Evolutionary conservation across 306 rosid genomes (phyloP), one percentile per base, ranked within the genome.

Genomic region (Vicia faba): DNA sequence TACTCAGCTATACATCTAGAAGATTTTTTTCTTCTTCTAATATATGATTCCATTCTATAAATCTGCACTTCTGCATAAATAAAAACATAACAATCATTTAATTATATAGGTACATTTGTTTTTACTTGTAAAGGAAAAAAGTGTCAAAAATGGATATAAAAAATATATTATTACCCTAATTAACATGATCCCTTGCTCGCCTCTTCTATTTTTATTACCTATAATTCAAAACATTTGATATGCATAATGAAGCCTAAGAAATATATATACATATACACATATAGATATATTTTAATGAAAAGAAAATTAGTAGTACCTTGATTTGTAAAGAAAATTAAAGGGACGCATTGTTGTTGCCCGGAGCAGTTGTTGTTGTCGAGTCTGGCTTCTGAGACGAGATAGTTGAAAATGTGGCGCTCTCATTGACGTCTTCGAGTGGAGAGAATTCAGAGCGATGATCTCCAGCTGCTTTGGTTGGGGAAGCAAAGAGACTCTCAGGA

Each of bases 1-100:
- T 83, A 77, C 80, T 84, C 83, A 69, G 87, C 96, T 92, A 86
- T 86, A 89, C 96, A 89, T 86, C 96, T 82, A 79, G 87, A 76
- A 72, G 81, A 75, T 81, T 67, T 81, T 77, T 79, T 55, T 20
- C 25, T 54, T 50, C 26, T 64, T 81, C 87, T 80, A 79, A 75
- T 84, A 82, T 84, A 81, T 73, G 89, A 88, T 86, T 81, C 89
- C 89, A 89, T 86, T 81, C 91, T 90, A 91, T 87, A 89, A 78
- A 66, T 77, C 87, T 86, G 91, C 87, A 69, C 6, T 55, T 55
- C 61, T 55, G 61, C 31, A 36, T 16, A 65, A 25, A 66, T 50
- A 72, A 41, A 33, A 44, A 58, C 58, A 11, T 7, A 63, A 19
- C 25, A 62, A 16, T 44, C 61, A 33, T 13, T 50, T 18, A 16